Evolutionary conservation across 1,284 basidiomycete genomes (phyloP), one percentile per base, ranked within the genome.

Genomic region (Boletus calvinii): DNA sequence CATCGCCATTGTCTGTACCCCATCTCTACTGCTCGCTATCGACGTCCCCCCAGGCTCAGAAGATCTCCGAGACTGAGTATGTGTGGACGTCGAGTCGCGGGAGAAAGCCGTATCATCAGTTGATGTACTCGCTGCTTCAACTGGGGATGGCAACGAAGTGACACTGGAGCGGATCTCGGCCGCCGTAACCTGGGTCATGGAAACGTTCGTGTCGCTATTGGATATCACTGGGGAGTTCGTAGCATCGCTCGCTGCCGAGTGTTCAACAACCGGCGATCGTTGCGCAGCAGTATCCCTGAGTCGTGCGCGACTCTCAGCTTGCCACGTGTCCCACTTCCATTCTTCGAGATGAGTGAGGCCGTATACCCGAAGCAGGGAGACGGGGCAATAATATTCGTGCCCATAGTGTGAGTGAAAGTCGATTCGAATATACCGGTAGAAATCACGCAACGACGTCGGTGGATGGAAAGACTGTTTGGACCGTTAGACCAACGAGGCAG

Each of bases 321-420:
- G 53, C 82, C 87, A 90, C 26, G 83, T 81, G 55, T 94, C 92
- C 85, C 91, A 90, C 62, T 96, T 92, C 82, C 90, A 98, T 60
- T 96, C 87, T 61, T 99, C 96, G 62, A 98, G 86, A 73, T 98
- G 94, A 11, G 95, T 98, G 58, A 98, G 84, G 3, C 97, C 96
- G 61, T 95, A 98, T 1, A 98, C 94, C 30, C 94, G 86, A 26
- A 99, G 79, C 1, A 98, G 81, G 1, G 92, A 95, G 18, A 99
- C 79, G 0, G 96, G 96, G 64, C 96, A 99, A 68, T 96, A 99
- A 72, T 90, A 98, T 71, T 99, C 97, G 62, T 84, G 90, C 17
- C 94, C 93, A 62, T 97, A 99, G 67, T 95, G 90, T 0, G 93
- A 90, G 46, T 90, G 82, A 67, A 99, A 98, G 70, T 98, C 94